Evolutionary conservation across 2,329 filamentous ascomycete genomes (phyloP), one percentile per base, ranked within the genome.

Genomic region (Ophiostoma perfectum): DNA sequence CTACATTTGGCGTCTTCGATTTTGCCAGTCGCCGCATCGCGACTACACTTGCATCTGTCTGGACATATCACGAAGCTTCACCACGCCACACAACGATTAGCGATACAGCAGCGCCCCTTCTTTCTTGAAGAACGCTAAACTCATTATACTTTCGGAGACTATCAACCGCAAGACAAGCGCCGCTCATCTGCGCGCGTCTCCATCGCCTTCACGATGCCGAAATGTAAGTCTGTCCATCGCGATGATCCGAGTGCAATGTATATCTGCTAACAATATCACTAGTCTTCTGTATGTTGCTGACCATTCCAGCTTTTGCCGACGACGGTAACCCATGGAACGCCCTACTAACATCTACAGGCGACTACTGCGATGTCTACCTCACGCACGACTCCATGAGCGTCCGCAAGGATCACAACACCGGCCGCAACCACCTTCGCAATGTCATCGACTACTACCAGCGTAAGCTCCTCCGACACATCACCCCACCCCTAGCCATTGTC

Each of bases 381-480:
- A 99, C 95, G 74, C 95, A 99, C 86, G 95, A 99, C 85, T 97
- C 93, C 63, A 98, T 98, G 94, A 97, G 93, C 81, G 95, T 99
- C 80, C 93, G 95, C 75, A 98, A 98, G 83, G 95, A 95, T 65
- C 95, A 99, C 81, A 99, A 99, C 83, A 90, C 88, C 78, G 95
- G 95, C 71, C 88, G 94, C 75, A 99, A 99, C 82, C 95, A 99
- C 78, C 82, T 99, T 72, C 91, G 95, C 76, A 99, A 99, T 79
- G 95, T 99, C 42, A 90, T 97, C 75, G 93, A 97, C 78, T 99
- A 99, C 82, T 99, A 99, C 80, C 93, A 98, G 81, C 93, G 91
- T 93, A 80, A 70, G 84, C 78, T 66, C 6, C 66, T 6, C 14
- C 38, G 9, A 11, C 12, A 39, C n/a, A 11, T 3, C 14, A 9